Conservation (phyloP, 192 early-diverging fungal species). For the Podila horticola region DNA sequence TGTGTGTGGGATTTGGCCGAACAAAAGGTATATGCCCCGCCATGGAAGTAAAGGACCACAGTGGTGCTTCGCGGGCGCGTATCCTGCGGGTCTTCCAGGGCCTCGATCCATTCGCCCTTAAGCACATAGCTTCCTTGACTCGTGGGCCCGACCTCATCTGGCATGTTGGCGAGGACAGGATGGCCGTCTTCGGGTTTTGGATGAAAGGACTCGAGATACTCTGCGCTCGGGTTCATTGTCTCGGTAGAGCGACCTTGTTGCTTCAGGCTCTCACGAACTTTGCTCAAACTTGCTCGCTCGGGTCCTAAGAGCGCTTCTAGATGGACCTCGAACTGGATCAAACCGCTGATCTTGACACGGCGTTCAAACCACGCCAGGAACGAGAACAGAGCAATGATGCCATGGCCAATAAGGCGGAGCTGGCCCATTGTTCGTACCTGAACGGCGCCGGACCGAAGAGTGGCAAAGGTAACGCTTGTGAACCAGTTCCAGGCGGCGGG, state of each 20-base stretch:
- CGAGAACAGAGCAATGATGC: conserved; percentile 1
- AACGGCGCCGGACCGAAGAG: neutral
- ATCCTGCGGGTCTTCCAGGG: neutral
- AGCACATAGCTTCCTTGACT: conserved; percentile 13
- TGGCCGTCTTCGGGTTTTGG: neutral
- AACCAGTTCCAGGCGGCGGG: conserved; percentile 33
- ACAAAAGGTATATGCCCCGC: conserved; percentile 18
- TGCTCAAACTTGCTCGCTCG: conserved; percentile 14
- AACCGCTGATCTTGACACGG: conserved; percentile 10
- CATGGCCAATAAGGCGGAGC: conserved; percentile 10
- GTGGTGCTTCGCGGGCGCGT: conserved; percentile 10
- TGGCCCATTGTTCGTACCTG: conserved; percentile 20
- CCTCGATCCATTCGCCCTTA: conserved; percentile 45
- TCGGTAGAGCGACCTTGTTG: neutral
- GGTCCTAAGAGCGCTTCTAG: conserved; percentile 15
- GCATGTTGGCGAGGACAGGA: conserved; percentile 21
- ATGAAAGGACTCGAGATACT: conserved; percentile 33
- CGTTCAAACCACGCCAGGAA: neutral
- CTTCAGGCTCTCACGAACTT: conserved; percentile 3
- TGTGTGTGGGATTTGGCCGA: conserved; percentile 30
- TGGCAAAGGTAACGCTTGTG: conserved; percentile 11
- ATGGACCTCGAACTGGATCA: conserved; percentile 21
- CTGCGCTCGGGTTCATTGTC: conserved; percentile 18
- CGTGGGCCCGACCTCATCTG: conserved; percentile 23
- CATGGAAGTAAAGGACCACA: conserved; percentile 39